A percentile compares a stretch with the other conserved stretches of the same genome.
Conservation (phyloP, 2,329 filamentous ascomycete species). For the Boeremia exigua region DNA sequence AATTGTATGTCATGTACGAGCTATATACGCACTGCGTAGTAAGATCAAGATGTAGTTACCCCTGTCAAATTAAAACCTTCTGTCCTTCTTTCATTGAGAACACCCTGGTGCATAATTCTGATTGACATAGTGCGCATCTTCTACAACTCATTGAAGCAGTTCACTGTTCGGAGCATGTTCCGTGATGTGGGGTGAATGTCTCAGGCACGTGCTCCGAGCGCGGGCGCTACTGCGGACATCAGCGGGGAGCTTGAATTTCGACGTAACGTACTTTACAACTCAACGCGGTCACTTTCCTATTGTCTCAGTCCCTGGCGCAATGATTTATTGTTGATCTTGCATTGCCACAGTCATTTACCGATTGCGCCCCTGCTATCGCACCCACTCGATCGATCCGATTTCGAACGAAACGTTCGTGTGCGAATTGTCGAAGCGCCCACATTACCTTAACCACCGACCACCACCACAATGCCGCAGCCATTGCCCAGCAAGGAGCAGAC, state of each 20-base stretch:
- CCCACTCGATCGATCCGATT: slow-evolving; percentile 11
- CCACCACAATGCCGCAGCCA: slow-evolving; percentile 69
- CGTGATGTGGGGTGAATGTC: slow-evolving; percentile 1
- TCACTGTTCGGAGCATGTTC: background rate
- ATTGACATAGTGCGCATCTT: too few relatives aligned
- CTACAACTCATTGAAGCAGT: too few relatives aligned
- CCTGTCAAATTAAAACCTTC: too few relatives aligned
- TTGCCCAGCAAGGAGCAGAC: slow-evolving; percentile 87
- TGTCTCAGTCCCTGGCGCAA: slow-evolving; percentile 7
- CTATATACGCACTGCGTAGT: background rate
- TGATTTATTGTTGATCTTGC: slow-evolving; percentile 12
- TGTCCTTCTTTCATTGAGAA: too few relatives aligned
- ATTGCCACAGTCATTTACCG: background rate
- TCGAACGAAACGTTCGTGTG: slow-evolving; percentile 20
- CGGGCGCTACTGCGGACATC: slow-evolving; percentile 34
- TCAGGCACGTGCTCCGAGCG: slow-evolving; percentile 25
- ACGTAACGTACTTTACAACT: slow-evolving; percentile 26
- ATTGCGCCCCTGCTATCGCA: background rate
- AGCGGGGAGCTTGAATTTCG: slow-evolving; percentile 30
- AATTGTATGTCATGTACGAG: background rate
- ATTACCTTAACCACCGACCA: slow-evolving; percentile 9
- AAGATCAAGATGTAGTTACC: background rate
- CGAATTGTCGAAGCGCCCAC: slow-evolving; percentile 13
- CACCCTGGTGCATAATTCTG: too few relatives aligned
- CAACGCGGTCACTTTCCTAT: slow-evolving; percentile 9